Base-by-base conservation (phyloP, 73 alveolate genomes). In the Paramecium tetraurelia region DNA sequence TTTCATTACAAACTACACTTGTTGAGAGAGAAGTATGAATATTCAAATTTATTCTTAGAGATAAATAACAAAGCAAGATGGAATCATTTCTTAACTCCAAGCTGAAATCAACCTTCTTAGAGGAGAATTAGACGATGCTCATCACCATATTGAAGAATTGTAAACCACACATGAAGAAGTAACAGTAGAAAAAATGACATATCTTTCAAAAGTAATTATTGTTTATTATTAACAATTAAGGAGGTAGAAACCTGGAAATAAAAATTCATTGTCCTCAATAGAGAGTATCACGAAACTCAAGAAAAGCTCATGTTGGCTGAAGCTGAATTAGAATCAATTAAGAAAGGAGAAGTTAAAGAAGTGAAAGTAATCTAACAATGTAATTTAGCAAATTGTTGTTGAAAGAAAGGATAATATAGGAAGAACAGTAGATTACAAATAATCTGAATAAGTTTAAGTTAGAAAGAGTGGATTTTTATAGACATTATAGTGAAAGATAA, bases 261-360 rank as follows among this genome's bases (percentile, higher is more conserved):
- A 38, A 72, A 72, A 72, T 72, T 72, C 46, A 72, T 72, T 11
- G 11, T 29, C 14, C 46, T 72, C 7, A 72, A 72, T 35, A 72
- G 86, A 38, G 86, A 72, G 18, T 72, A 72, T 72, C 86, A 72
- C 14, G 59, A 33, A 36, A 72, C 57, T 5, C 40, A 72, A 72
- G 86, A 72, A 40, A 72, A 72, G 18, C n/a, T 72, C 8, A 36
- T 72, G 59, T 21, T 72, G 14, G 6, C 59, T 36, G 86, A 72
- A 43, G 86, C 86, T n/a, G 86, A 72, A 72, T 72, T 72, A 72
- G 86, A 72, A 40, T 72, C 86, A 3, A 72, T 72, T 4, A 72
- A 72, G 33, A 72, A 72, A n/a, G 59, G 86, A 29, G 86, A 72
- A 36, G 59, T 72, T 2, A 72, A 40, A 43, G 86, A 72, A 72